Evolutionary conservation across 1,284 basidiomycete species (phyloP), one percentile per base, ranked within the genome.

Genomic region (Stereum hirsutum): DNA sequence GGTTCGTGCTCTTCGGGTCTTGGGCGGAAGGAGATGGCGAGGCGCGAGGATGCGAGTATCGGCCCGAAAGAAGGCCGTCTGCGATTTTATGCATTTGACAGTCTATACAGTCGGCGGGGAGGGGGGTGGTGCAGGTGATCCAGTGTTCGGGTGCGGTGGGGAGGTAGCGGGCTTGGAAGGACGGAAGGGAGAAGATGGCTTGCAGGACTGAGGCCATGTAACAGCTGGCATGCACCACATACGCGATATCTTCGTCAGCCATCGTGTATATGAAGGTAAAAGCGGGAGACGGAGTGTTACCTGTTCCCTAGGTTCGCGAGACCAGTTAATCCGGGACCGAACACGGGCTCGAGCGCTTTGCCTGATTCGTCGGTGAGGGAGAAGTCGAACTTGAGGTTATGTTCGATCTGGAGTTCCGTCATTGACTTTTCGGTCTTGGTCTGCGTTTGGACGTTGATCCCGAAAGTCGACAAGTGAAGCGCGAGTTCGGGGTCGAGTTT

Each of bases 401-500:
- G 93, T 59, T 97, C 94, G 54, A 98, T 87, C 86, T 98, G 91
- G 45, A 99, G 69, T 58, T 99, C 95, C 0, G 94, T 96, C 85
- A 97, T 92, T 42, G 82, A 92, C 66, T 97, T 98, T 59, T 97
- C 93, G 0, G 94, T 99, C 67, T 99, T 99, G 21, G 69, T 82
- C 57, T 91, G 84, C 0, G 75, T 75, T 36, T 78, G 69, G 1
- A 97, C 81, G 47, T 91, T 85, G 61, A 99, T 95, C 1, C 90
- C 93, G 52, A 97, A 96, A 19, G 76, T 75, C 0, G 74, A 60
- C 3, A 98, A 74, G 62, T 98, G 94, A 0, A 59, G 50, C 0
- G 82, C 72, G 3, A 99, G 66, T 8, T 85, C 77, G 0, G 86
- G 87, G 57, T 98, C 93, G 12, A 88, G 56, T 55, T 78, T 84